A percentile compares a stretch with the other conserved stretches of the same genome.
Evolutionary conservation across 108 stramenopile genomes (phyloP).

Genomic region (Fistulifera pelliculosa): DNA sequence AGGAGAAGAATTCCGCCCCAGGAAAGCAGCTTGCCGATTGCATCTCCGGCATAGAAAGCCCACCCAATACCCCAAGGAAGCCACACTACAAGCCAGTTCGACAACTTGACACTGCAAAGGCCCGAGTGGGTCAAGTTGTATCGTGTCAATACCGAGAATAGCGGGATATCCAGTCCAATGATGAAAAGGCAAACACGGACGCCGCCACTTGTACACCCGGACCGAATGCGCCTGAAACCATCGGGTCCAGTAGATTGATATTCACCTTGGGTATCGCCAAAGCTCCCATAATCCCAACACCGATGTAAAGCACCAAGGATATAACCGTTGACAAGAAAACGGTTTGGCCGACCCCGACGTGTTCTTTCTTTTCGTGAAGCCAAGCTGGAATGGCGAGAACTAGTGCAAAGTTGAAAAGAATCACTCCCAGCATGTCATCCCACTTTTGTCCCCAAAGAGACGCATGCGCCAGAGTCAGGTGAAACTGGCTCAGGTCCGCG

Average conservation of each 20-base stretch:
- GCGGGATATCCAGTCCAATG: constrained; percentile 62
- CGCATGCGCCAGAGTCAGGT: constrained; percentile 23
- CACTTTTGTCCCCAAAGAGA: constrained; percentile 37
- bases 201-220: constrained; percentile 31
- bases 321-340: constrained; percentile 32
- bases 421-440: constrained; percentile 48
- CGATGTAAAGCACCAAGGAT: constrained; percentile 34
- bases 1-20: constrained; percentile 60
- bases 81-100: constrained; percentile 44
- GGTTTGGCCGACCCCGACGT: constrained; percentile 34
- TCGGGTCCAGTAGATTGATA: constrained; percentile 50
- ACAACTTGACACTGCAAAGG: constrained; percentile 14
- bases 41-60: constrained; percentile 38
- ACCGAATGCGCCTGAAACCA: constrained; percentile 57
- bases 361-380: constrained; percentile 57
- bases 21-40: constrained; percentile 28
- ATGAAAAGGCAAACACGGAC: constrained; percentile 62
- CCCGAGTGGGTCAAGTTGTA: constrained; percentile 42
- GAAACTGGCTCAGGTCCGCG: constrained; percentile 16
- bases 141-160: constrained; percentile 50
- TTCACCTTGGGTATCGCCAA: constrained; percentile 46
- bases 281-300: constrained; percentile 51
- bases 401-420: constrained; percentile 65
- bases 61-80: constrained; percentile 48
- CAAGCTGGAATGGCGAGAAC: constrained; percentile 69